Evolutionary conservation across 1,284 basidiomycete genomes (phyloP), one percentile per base, ranked within the genome.

Genomic region (Ustilago trichophora): DNA sequence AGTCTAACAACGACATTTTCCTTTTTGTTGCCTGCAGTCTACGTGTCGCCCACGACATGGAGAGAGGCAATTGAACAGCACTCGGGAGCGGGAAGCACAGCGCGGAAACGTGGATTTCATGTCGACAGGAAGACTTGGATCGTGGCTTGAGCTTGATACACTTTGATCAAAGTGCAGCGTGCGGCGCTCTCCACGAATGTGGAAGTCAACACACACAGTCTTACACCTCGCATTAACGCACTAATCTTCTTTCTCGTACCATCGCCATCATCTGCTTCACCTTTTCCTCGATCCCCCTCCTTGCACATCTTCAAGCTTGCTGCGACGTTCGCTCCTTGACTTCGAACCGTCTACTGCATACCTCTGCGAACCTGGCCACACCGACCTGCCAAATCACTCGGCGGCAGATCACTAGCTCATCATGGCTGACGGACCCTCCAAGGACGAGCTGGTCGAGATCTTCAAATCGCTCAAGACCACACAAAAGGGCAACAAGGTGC

Each of bases 361-460:
- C n/a, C n/a, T n/a, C n/a, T n/a, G n/a, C n/a, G n/a, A n/a, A n/a
- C n/a, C n/a, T n/a, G n/a, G n/a, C n/a, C n/a, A n/a, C n/a, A n/a
- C n/a, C n/a, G n/a, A n/a, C n/a, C n/a, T n/a, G n/a, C n/a, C n/a
- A 78, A 77, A 59, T 29, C 27, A 19, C 22, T 22, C n/a, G 6
- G 21, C 12, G 36, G 31, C 21, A 36, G n/a, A 24, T 25, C 21
- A 32, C 29, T 24, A 22, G 52, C 45, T 35, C 55, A 57, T 22
- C 56, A 68, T 67, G 74, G 57, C 74, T n/a, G 59, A 73, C 48
- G 74, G 74, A 37, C 74, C 74, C 21, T 66, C 74, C 37, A 76
- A 73, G 36, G 74, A 80, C 35, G 73, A 80, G 68, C 73, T 80
- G 34, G 73, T 75, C 32, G 78, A 78, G 60, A 80, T 81, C 71